Evolutionary conservation across 306 rosid genomes (phyloP).

Genomic region (Rubus idaeus): DNA sequence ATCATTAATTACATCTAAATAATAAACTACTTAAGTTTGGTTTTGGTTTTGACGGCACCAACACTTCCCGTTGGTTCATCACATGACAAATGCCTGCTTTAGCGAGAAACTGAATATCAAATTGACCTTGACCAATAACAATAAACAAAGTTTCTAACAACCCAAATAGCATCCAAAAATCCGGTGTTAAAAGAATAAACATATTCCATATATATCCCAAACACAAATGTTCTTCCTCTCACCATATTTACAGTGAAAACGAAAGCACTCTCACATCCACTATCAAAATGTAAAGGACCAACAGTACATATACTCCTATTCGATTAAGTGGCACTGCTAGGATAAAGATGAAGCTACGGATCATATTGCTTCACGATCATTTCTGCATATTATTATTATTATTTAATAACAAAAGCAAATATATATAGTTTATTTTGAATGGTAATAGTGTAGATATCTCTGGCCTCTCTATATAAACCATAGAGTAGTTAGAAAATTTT

Average conservation of each 20-base stretch:
- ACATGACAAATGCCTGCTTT: background rate
- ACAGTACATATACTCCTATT: background rate
- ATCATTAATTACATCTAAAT: background rate
- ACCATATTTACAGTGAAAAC: background rate
- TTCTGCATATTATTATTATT: background rate
- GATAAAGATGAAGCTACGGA: background rate
- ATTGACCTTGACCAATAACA: background rate
- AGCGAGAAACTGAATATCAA: background rate
- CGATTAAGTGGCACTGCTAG: background rate
- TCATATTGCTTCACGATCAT: background rate
- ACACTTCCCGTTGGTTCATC: too few species aligned
- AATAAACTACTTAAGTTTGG: background rate
- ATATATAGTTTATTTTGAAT: too few species aligned
- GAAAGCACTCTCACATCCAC: background rate
- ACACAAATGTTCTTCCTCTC: background rate
- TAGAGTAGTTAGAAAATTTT: background rate
- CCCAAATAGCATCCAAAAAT: background rate
- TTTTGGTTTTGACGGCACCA: background rate
- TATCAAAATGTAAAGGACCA: background rate
- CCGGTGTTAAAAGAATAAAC: background rate
- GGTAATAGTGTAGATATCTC: background rate
- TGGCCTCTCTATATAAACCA: background rate
- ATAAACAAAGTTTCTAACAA: background rate
- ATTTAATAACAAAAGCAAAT: too few species aligned
- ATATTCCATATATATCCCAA: background rate